Conservation (phyloP, 371 early-diverging fungal genomes). For the Lichtheimia ornata region DNA sequence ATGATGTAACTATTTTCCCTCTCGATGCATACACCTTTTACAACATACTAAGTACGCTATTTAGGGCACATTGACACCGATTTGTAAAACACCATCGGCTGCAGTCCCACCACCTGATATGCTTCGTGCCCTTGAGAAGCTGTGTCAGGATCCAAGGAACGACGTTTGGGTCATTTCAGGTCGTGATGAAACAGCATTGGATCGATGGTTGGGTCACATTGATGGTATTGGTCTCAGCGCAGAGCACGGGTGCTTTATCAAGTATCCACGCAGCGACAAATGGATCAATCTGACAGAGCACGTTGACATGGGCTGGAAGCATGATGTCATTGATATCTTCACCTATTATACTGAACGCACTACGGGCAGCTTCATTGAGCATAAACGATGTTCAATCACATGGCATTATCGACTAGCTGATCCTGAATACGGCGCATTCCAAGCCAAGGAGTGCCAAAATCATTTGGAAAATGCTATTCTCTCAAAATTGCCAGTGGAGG, state of each 20-base stretch:
- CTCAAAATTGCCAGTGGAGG: constrained; percentile 91
- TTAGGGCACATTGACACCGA: constrained; percentile 83
- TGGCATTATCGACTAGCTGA: constrained; percentile 94
- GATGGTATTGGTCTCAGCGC: constrained; percentile 79
- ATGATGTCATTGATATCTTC: constrained; percentile 84
- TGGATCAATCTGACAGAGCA: constrained; percentile 84
- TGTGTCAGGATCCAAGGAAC: constrained; percentile 80
- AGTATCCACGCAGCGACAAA: constrained; percentile 53
- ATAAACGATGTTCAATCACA: constrained; percentile 80
- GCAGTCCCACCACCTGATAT: constrained; percentile 69
- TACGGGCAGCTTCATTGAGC: constrained; percentile 82
- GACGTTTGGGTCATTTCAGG: constrained; percentile 94
- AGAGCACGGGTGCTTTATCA: constrained; percentile 74
- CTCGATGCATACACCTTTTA: not conserved
- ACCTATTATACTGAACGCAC: constrained; percentile 90
- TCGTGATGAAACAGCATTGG: constrained; percentile 82
- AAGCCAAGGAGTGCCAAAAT: constrained; percentile 91
- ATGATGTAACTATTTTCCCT: constrained; percentile 64
- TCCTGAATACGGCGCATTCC: constrained; percentile 80
- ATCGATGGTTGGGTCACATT: constrained; percentile 84
- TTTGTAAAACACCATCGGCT: constrained; percentile 67
- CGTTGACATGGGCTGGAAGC: constrained; percentile 86
- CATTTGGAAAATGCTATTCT: constrained; percentile 86
- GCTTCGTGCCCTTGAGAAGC: constrained; percentile 61
- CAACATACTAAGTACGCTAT: constrained; percentile 16